A percentile compares a stretch with the other conserved stretches of the same genome.
phyloP scores from a whole-genome alignment of 2,329 filamentous ascomycete genomes.

The Massarina eburnea region DNA sequence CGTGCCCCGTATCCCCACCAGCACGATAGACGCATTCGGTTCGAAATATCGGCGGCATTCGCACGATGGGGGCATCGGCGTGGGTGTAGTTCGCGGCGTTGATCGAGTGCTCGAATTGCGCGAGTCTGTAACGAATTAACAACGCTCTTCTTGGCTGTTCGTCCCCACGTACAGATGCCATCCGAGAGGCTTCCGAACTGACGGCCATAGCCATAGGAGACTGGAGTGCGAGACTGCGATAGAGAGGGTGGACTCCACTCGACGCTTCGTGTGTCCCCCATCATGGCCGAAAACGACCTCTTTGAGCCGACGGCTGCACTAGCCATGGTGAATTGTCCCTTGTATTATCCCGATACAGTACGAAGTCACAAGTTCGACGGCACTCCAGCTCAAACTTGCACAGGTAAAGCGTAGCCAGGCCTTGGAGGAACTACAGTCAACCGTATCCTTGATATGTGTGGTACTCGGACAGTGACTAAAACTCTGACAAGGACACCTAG shows the following conservation, averaged over 20 bases:
- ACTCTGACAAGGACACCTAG: no score
- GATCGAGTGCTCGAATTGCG: conserved; percentile 27
- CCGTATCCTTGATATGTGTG: no score
- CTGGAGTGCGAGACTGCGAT: not conserved
- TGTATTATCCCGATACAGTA: not conserved
- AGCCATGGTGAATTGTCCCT: conserved; percentile 22
- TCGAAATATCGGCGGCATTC: conserved; percentile 50
- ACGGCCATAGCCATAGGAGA: not conserved
- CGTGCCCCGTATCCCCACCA: conserved; percentile 72
- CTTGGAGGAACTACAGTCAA: no score
- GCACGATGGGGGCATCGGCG: conserved; percentile 14
- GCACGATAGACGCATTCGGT: conserved; percentile 68
- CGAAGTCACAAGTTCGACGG: no score
- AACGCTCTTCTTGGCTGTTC: not conserved
- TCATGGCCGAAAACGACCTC: conserved; percentile 28
- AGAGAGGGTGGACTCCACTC: conserved; percentile 11
- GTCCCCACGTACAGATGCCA: conserved; percentile 7
- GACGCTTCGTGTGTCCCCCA: conserved; percentile 17
- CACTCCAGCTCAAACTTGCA: no score
- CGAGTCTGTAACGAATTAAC: conserved; percentile 13
- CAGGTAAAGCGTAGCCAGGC: no score
- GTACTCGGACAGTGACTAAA: no score
- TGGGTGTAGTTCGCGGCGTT: conserved; percentile 31
- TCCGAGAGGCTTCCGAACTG: not conserved
- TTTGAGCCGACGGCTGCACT: conserved; percentile 30